Evolutionary conservation across 2,329 filamentous ascomycete species (phyloP).

Genomic region (Colletotrichum musicola): DNA sequence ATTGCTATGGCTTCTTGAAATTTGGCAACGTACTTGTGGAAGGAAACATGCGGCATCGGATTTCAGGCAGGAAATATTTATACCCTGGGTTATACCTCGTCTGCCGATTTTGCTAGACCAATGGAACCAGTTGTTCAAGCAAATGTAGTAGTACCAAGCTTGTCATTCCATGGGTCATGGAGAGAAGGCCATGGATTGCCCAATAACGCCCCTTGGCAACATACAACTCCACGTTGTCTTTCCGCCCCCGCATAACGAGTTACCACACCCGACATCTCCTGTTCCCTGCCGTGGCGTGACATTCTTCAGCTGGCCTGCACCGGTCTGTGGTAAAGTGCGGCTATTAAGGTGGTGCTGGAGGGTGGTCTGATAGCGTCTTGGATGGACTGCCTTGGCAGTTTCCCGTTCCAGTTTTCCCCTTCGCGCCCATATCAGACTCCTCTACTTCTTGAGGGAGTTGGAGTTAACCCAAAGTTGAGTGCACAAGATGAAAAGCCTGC

Average conservation of each 20-base stretch:
- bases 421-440: not conserved
- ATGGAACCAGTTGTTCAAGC: constrained; percentile 9
- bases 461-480: not conserved
- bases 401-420: not conserved
- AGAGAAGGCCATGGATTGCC: not conserved
- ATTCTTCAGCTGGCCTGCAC: not conserved
- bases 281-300: constrained; percentile 18
- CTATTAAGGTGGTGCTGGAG: not conserved
- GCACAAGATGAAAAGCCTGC: not conserved
- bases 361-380: constrained; percentile 5
- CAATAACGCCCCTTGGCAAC: not conserved
- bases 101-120: constrained; percentile 24
- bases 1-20: constrained; percentile 25
- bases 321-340: not conserved
- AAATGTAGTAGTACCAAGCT: too few relatives aligned
- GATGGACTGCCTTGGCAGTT: not conserved
- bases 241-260: constrained; percentile 4
- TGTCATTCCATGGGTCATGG: constrained; percentile 2
- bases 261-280: not conserved
- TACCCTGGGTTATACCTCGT: constrained; percentile 33
- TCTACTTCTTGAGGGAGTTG: not conserved
- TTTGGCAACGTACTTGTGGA: constrained; percentile 15
- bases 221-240: not conserved
- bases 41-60: constrained; percentile 23
- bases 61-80: constrained; percentile 29